phyloP scores from a whole-genome alignment of 495 filamentous ascomycete species.

The Penicillium chermesinum region DNA sequence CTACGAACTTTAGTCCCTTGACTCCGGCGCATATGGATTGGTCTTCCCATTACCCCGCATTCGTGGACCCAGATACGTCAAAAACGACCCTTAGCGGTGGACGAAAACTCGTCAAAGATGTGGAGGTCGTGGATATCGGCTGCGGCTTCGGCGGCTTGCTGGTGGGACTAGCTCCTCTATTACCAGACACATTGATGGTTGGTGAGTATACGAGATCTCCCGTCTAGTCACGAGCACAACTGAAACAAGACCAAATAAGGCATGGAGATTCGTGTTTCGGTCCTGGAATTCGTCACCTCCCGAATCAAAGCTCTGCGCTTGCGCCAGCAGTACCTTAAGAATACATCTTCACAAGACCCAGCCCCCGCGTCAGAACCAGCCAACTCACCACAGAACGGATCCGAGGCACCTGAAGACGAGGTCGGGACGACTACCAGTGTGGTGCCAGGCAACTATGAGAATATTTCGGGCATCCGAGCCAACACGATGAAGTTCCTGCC shows the following conservation, averaged over 20 bases:
- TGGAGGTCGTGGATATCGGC: constrained; percentile 95
- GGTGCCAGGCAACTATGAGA: constrained; percentile 60
- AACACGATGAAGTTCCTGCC: constrained; percentile 99
- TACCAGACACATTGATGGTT: constrained; percentile 79
- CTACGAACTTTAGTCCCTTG: constrained; percentile 57
- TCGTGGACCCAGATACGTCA: constrained; percentile 37
- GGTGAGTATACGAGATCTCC: constrained; percentile 42
- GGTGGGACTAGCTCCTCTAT: constrained; percentile 71
- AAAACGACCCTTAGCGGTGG: constrained; percentile 31
- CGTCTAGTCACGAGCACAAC: not conserved
- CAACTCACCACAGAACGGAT: not conserved
- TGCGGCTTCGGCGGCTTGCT: constrained; percentile 93
- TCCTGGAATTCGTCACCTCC: constrained; percentile 82
- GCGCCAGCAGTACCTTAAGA: constrained; percentile 51
- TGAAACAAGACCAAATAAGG: constrained; percentile 36
- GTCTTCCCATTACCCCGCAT: constrained; percentile 77
- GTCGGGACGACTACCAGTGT: constrained; percentile 17
- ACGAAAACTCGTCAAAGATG: constrained; percentile 53
- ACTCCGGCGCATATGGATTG: constrained; percentile 86
- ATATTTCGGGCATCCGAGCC: constrained; percentile 77
- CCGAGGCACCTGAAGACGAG: constrained; percentile 28
- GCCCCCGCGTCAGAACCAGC: not conserved
- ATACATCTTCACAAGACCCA: constrained; percentile 7
- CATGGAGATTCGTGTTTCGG: constrained; percentile 86
- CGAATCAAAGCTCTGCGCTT: constrained; percentile 74